Base-by-base conservation (phyloP, 345 rosid species). In the Hevea brasiliensis region DNA sequence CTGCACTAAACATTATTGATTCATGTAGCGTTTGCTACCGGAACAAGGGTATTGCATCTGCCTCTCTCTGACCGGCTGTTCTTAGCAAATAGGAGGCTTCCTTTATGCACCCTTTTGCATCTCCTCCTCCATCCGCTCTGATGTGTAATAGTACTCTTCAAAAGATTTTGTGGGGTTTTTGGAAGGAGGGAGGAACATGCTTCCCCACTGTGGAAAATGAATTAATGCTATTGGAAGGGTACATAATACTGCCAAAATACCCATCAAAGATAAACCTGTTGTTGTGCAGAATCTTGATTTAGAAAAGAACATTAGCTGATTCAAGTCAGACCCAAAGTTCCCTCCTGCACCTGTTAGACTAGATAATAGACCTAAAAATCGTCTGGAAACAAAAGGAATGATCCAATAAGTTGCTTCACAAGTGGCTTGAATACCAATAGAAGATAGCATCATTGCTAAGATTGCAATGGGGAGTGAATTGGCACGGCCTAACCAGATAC, bases 401-500 rank as follows among this genome's bases (percentile, higher is more conserved):
- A 94, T 89, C 0, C 98, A 97, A 72, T 90, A 94, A 8, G 97
- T 92, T 61, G 90, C 91, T 5, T 95, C 97, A 48, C 97, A 94
- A 0, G 97, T 86, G 21, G 97, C 98, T 86, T 94, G 98, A 23
- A 65, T 65, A 76, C 86, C 85, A 71, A 94, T 88, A 9, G 92
- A 68, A 13, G 97, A 92, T 85, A 94, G 90, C 29, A 94, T 80
- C 97, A 94, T 89, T 7, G 88, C 91, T 0, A 58, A 61, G 8
- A 90, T 72, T 42, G 98, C 91, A 4, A 57, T 82, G 4, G 79
- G 17, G 59, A 94, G 76, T 0, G 97, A 89, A 17, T 53, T 71
- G 0, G 91, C 84, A 61, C 41, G 76, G 9, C 92, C 96, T 3
- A 94, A 91, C 40, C 54, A 23, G 24, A 91, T 73, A n/a, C 98